phyloP scores from a whole-genome alignment of 805 yeast genomes.

The Spencermartinsiella europaea region DNA sequence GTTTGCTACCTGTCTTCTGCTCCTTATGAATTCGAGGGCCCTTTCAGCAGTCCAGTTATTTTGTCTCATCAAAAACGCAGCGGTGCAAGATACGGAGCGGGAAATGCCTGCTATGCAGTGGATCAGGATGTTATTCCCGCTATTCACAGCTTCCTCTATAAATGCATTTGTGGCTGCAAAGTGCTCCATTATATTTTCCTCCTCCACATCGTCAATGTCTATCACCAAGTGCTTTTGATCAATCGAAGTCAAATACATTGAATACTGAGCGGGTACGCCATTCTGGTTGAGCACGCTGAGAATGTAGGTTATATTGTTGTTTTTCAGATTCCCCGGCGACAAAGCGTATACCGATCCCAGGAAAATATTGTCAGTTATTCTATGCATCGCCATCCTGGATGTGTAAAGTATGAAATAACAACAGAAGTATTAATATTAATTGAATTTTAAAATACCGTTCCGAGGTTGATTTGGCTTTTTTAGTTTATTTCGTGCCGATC shows the following conservation, averaged over 20 bases:
- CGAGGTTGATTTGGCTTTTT: too few species aligned
- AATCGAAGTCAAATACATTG: constrained; percentile 25
- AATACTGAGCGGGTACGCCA: background rate
- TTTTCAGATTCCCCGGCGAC: constrained; percentile 45
- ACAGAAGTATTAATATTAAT: too few species aligned
- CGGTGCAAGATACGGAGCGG: constrained; percentile 77
- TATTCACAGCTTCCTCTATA: constrained; percentile 50
- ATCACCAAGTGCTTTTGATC: constrained; percentile 46
- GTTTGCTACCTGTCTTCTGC: constrained; percentile 43
- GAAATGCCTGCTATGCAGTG: constrained; percentile 84
- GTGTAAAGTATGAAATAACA: too few species aligned
- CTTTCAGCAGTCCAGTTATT: constrained; percentile 52
- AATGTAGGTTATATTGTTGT: constrained; percentile 61
- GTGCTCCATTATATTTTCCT: constrained; percentile 57
- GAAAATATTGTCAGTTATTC: constrained; percentile 40
- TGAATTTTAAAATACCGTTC: too few species aligned
- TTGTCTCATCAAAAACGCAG: constrained; percentile 84
- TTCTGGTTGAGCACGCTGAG: constrained; percentile 64
- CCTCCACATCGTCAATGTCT: constrained; percentile 66
- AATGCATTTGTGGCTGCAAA: constrained; percentile 60
- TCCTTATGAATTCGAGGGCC: constrained; percentile 71
- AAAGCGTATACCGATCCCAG: constrained; percentile 71
- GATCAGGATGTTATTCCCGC: constrained; percentile 33
- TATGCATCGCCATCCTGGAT: constrained; percentile 17
- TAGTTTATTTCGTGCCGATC: too few species aligned